Base-by-base conservation (phyloP, 2,329 filamentous ascomycete species). In the Cercospora nicotianae region DNA sequence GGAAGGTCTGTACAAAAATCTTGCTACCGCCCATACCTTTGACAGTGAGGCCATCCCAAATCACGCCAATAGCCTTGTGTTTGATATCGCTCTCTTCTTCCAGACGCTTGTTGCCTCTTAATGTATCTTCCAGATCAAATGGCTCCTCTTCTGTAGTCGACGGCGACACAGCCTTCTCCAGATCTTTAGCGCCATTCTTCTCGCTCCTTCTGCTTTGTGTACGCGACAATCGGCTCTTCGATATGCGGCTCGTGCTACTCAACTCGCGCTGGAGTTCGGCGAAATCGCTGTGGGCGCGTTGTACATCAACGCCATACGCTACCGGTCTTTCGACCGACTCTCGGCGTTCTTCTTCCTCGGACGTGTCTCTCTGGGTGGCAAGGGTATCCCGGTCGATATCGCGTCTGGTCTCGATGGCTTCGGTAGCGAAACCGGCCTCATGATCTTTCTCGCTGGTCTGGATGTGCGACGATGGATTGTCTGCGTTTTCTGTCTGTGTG, bases 81-180 rank as follows among this genome's bases (percentile, higher is more conserved):
- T 90, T 87, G 79, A 96, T 96, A 0, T 93, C 93, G 5, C 91
- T 91, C 69, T 90, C 88, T 69, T 87, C 85, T 75, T 93, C 91
- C 8, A 92, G 90, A 57, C 85, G 86, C 66, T 90, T 85, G 65
- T 89, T 89, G 2, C 92, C 91, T 55, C 91, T 87, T 68, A 96
- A 82, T 3, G 90, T 89, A 8, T 83, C 80, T 78, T 96, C 91
- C 42, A 97, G 83, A 76, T 96, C 90, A 79, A 95, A 96, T 9
- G 85, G 82, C 65, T 87, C 87, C 2, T 82, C 82, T 81, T 67
- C 67, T 1, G 82, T 83, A 81, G 76, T 81, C 72, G 75, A 76
- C 3, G 71, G 81, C 33, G 70, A 77, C 30, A 79, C 79, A 3
- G 78, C 82, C 78, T 90, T 90, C 73, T 92, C 90, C 8, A 87